Evolutionary conservation across 257 asterid species (phyloP).

Genomic region (Henckelia pumila): DNA sequence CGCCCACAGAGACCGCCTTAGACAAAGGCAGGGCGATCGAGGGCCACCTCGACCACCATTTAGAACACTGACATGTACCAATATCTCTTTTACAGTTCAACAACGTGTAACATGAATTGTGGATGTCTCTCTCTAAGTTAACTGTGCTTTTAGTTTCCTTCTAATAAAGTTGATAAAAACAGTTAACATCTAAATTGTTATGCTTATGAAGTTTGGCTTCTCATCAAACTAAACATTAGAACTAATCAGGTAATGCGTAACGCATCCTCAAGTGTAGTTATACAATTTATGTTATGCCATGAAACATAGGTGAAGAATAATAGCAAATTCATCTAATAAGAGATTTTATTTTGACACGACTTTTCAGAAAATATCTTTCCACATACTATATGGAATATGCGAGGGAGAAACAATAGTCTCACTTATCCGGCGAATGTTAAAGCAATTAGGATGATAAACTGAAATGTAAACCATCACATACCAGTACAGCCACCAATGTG

Average conservation of each 20-base stretch:
- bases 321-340: slow-evolving; percentile 14
- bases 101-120: neutral
- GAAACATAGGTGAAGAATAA: slow-evolving; percentile 11
- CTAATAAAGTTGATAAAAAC: neutral
- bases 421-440: slow-evolving; percentile 8
- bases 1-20: too few species aligned
- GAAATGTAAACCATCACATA: slow-evolving; percentile 29
- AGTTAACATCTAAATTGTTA: neutral
- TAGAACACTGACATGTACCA: too few species aligned
- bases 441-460: slow-evolving; percentile 11
- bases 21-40: too few species aligned
- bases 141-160: neutral
- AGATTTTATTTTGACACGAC: slow-evolving; percentile 1
- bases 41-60: too few species aligned
- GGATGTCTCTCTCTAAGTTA: neutral
- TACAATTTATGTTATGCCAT: slow-evolving; percentile 10
- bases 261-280: slow-evolving; percentile 1
- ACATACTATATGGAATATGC: slow-evolving; percentile 4
- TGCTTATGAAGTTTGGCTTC: slow-evolving; percentile 12
- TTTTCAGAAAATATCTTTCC: slow-evolving; percentile 4
- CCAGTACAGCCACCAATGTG: slow-evolving; percentile 84
- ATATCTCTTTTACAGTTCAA: neutral
- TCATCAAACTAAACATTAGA: slow-evolving; percentile 3
- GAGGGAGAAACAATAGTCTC: neutral
- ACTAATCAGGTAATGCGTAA: slow-evolving; percentile 6